Evolutionary conservation across 768 basidiomycete genomes (phyloP), one percentile per base, ranked within the genome.

Genomic region (Ramaria rubella): DNA sequence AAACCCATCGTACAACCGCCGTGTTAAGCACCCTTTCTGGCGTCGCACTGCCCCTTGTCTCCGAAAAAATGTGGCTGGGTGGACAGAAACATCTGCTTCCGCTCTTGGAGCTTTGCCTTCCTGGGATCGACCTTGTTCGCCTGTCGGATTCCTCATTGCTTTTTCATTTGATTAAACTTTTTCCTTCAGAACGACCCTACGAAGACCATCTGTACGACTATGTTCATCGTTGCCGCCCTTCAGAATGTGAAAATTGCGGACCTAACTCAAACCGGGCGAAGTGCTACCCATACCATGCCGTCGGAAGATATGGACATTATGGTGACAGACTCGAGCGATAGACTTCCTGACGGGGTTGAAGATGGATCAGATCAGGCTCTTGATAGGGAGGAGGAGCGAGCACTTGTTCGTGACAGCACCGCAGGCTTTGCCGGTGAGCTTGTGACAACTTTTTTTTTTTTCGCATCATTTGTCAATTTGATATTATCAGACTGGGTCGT

Each of bases 1-100:
- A 97, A 76, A 98, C 95, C 0, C 92, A 96, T 67, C 76, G 94
- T 38, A 96, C 94, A 4, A 93, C 92, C 2, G 90, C 94, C 1
- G 90, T 92, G 9, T 76, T 97, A 44, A 90, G 86, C 51, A 87
- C 89, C 68, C 78, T 97, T 27, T 81, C 87, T 19, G 85, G 82
- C 2, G 81, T 94, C 26, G 75, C 90, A 17, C 77, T 85, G 4
- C 85, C 91, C 9, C 70, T 97, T 17, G 81, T 89, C 2, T 83
- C 82, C 3, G 88, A 94, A 65, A 80, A 74, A 24, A 65, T 87
- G 27, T 96, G 91, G 86, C 75, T 88, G 4, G 82, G 84, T 7
- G 94, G 95, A 0, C 92, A 92, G 68, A 90, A 90, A 67, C 88
- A 94, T 65, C 72, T 98, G 38, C 73, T 93, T 4, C 90, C 92